Base-by-base conservation (phyloP, 768 basidiomycete genomes). In the Boletus speciosus region DNA sequence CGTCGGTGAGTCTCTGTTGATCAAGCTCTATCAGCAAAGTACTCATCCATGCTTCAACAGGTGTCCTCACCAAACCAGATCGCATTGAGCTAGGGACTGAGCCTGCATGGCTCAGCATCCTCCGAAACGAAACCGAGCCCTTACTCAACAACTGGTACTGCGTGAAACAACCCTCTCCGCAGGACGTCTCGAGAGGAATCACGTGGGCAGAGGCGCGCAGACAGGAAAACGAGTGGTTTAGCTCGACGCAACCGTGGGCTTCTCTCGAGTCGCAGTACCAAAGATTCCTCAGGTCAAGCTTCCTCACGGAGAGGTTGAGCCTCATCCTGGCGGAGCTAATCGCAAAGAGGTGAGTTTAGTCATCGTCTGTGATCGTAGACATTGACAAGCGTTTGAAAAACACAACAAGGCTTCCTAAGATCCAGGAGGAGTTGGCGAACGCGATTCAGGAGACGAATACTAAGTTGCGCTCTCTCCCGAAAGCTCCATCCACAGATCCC, bases 31-130 rank as follows among this genome's bases (percentile, higher is more conserved):
- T 35, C 3, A 1, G 10, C 7, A 3, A 37, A 31, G 1, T 14
- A 32, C 37, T 5, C 6, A 59, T 15, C 9, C 10, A 23, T 12
- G 2, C 1, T 37, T 23, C 12, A 10, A 34, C 23, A 65, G 63
- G 63, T 14, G 62, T 66, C 16, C 74, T 88, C 19, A 91, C 87
- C 0, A 90, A 91, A 57, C 85, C 86, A 0, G 88, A 88, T 58
- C 80, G 84, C 8, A 86, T 70, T 29, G 61, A 60, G 4, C 1
- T 25, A 0, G 67, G 71, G n/a, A 58, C 65, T 5, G 64, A 62
- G 52, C 25, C n/a, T 0, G 9, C 37, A 2, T 90, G 88, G 88
- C 53, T 87, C 2, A 67, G 67, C 0, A 78, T 81, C 56, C 80
- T 87, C 35, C 69, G 77, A 7, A 81, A 83, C 55, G 82, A 84